These are phyloP conservation scores for Hypericum androsaemum DNA, from an alignment of 345 rosid genomes.

Conservation along the genomic window DNA sequence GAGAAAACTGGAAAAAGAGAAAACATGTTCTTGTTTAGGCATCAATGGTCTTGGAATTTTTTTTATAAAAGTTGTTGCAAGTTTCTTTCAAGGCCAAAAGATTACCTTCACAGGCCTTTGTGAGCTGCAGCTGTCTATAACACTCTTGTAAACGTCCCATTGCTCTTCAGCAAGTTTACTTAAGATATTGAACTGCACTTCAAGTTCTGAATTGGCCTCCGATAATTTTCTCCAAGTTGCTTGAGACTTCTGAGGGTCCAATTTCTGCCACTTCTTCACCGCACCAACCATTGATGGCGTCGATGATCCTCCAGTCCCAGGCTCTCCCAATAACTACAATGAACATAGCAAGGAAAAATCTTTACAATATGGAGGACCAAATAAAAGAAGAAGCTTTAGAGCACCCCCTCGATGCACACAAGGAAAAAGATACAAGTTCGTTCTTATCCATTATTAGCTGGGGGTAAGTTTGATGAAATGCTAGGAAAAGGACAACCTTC, in stretches of 20 bases:
- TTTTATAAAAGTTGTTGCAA: no score
- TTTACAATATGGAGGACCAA: no score
- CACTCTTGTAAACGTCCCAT: constrained; percentile 48
- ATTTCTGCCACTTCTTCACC: constrained; percentile 87
- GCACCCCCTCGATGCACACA: no score
- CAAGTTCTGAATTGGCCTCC: constrained; percentile 67
- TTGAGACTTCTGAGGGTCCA: constrained; percentile 66
- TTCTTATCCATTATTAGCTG: no score
- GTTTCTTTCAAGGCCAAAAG: constrained; percentile 1
- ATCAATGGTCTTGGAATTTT: no score
- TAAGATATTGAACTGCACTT: constrained; percentile 45
- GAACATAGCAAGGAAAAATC: no score
- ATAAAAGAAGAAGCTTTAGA: no score
- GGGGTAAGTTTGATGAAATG: no score
- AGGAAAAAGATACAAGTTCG: no score
- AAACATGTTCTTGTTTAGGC: no score
- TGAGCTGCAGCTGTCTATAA: constrained; percentile 57
- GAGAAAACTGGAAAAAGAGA: no score
- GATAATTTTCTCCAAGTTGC: constrained; percentile 77
- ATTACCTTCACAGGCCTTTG: constrained; percentile 61
- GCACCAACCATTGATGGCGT: constrained; percentile 99
- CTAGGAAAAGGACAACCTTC: no score
- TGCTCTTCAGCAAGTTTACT: constrained; percentile 69
- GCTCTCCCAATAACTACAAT: constrained; percentile 75
- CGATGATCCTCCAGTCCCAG: constrained; percentile 95